Evolutionary conservation across 176 grass and related monocot genomes (phyloP), one percentile per base, ranked within the genome.

Genomic region (Cenchrus americanus): DNA sequence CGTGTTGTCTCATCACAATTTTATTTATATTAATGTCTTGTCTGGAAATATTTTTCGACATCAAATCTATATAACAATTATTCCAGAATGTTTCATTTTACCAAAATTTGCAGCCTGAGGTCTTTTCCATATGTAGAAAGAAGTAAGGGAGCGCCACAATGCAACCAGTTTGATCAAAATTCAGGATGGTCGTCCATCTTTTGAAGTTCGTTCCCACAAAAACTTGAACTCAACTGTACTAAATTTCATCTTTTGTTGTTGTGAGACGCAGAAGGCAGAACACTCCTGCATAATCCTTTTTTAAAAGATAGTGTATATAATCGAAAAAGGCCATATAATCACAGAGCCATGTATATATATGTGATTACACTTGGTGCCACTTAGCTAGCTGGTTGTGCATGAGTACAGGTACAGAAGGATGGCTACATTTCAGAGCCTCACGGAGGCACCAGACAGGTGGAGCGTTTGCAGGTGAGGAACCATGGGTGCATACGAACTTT

Each of bases 401-500:
- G 75, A 88, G 23, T 62, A 46, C 14, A 30, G 27, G 27, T 27
- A 27, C 27, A 41, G 19, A 4, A 53, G 8, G 62, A 80, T 61
- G 41, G 52, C 63, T 51, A 22, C 30, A 58, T 69, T 9, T 68
- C 52, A 59, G 24, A 53, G 62, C 52, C 69, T 26, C 9, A 52
- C 47, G 42, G 51, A 79, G 67, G 26, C 46, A 81, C 71, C 87
- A 85, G 34, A 63, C 71, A 81, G 24, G 5, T 89, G 83, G 81
- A 81, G 54, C 44, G 21, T 27, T 85, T 81, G 17, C 30, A 66
- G 9, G 10, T 32, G 5, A 76, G 52, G 43, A 67, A 21, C 40
- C 68, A 75, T 69, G 47, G 47, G 42, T 79, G 30, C 41, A 70
- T 63, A 32, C 61, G 55, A 80, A 75, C 71, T 62, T 63, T 55